Evolutionary conservation across 306 rosid species (phyloP).

Genomic region (Spatholobus suberectus): DNA sequence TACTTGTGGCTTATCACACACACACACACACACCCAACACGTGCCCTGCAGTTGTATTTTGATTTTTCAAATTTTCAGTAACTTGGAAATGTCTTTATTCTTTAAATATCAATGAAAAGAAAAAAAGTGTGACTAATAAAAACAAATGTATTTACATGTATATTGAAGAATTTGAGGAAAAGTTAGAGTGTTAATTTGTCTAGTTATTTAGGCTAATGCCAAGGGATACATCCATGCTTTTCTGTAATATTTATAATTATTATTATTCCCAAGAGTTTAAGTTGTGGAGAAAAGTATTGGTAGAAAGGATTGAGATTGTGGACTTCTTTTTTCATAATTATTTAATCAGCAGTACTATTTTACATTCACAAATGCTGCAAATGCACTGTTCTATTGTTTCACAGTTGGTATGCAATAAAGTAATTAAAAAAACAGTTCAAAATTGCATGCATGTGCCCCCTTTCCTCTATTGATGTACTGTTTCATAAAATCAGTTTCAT

Average conservation of each 20-base stretch:
- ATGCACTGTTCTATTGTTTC: too few relatives aligned
- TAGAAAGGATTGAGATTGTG: not conserved
- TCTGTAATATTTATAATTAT: not conserved
- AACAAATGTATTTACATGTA: not conserved
- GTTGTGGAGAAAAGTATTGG: not conserved
- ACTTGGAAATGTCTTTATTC: not conserved
- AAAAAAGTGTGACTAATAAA: not conserved
- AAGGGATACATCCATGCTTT: not conserved
- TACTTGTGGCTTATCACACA: not conserved
- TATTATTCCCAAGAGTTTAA: not conserved
- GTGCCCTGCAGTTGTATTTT: not conserved
- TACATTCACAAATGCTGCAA: too few relatives aligned
- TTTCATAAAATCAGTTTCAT: too few relatives aligned
- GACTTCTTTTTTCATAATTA: not conserved
- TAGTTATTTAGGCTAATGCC: not conserved
- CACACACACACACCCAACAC: too few relatives aligned
- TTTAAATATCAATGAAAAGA: not conserved
- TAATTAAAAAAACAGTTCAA: too few relatives aligned
- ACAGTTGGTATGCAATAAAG: too few relatives aligned
- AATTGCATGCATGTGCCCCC: too few relatives aligned
- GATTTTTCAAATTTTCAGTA: not conserved
- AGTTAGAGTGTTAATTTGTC: not conserved
- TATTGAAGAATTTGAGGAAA: not conserved
- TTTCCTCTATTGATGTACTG: too few relatives aligned
- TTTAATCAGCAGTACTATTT: too few relatives aligned